phyloP scores from a whole-genome alignment of 1,139 yeast species.

The Pichia sp. region DNA sequence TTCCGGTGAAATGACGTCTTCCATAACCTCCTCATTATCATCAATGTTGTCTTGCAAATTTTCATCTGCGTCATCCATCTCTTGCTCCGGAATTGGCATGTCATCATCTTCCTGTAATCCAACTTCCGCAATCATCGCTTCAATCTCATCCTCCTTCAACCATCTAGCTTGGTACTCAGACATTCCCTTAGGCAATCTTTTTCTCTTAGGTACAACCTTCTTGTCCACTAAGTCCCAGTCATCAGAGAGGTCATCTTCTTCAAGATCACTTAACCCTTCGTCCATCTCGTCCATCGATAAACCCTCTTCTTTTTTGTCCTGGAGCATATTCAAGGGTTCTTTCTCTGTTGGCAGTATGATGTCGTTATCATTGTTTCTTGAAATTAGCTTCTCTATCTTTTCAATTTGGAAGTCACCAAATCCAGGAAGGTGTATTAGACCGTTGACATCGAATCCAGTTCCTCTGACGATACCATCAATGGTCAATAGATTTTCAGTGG shows the following conservation, averaged over 20 bases:
- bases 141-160: constrained; percentile 62
- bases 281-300: constrained; percentile 58
- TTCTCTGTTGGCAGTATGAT: constrained; percentile 49
- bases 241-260: constrained; percentile 16
- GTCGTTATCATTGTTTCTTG: constrained; percentile 18
- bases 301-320: constrained; percentile 48
- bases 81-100: constrained; percentile 25
- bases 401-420: constrained; percentile 84
- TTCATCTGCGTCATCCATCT: constrained; percentile 40
- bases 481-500: constrained; percentile 42
- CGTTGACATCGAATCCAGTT: constrained; percentile 69
- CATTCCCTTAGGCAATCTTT: constrained; percentile 75
- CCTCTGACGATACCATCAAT: constrained; percentile 89
- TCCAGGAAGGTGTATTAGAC: constrained; percentile 82
- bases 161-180: constrained; percentile 94
- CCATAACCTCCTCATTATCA: constrained; percentile 31
- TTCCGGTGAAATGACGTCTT: constrained; percentile 64
- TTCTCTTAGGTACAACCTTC: constrained; percentile 30
- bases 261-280: neutral
- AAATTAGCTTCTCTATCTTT: constrained; percentile 50
- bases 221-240: constrained; percentile 43
- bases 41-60: constrained; percentile 20
- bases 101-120: constrained; percentile 43
- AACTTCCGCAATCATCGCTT: constrained; percentile 48
- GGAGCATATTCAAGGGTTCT: constrained; percentile 66